Base-by-base conservation (phyloP, 441 rosid genomes). In the Eugenia klotzschiana region DNA sequence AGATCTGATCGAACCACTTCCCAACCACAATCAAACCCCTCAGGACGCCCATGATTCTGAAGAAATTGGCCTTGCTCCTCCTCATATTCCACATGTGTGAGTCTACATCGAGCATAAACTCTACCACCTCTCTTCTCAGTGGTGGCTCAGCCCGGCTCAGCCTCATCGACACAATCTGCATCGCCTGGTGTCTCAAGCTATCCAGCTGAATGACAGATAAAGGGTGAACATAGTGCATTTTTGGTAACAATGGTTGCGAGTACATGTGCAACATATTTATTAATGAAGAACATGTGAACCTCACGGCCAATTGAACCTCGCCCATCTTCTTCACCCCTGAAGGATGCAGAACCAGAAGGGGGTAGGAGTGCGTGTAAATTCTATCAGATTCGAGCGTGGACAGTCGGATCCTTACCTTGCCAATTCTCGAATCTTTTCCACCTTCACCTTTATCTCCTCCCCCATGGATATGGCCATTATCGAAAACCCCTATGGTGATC, bases 51-150 rank as follows among this genome's bases (percentile, higher is more conserved):
- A 94, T 92, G 87, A 95, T 93, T 74, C 97, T 84, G 84, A 93
- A 94, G 89, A 94, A 94, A 83, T 94, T 95, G 7, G 98, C 98
- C 87, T 95, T 95, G 89, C 98, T 95, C 84, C 98, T 92, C 84
- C 98, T 90, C 98, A 95, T 94, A 88, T 94, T 95, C 98, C 98
- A 95, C 94, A 91, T 91, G 83, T 94, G 95, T 3, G 97, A 93
- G 83, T 93, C 98, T 43, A 95, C 97, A 83, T 95, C 98, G 3
- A 95, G 89, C 98, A 95, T 95, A 86, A 92, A 95, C 91, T 94
- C 98, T 20, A 96, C 98, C 51, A 94, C 91, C 87, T 96, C 99
- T 88, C 91, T 94, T 83, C 94, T 91, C 85, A 96, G 87, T 4
- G 98, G 98, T 20, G 99, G 99, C 85, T 96, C 99, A 40, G 99